These are phyloP conservation scores for Actinidia chinensis DNA, from an alignment of 179 eudicot species.

Conservation along the genomic window DNA sequence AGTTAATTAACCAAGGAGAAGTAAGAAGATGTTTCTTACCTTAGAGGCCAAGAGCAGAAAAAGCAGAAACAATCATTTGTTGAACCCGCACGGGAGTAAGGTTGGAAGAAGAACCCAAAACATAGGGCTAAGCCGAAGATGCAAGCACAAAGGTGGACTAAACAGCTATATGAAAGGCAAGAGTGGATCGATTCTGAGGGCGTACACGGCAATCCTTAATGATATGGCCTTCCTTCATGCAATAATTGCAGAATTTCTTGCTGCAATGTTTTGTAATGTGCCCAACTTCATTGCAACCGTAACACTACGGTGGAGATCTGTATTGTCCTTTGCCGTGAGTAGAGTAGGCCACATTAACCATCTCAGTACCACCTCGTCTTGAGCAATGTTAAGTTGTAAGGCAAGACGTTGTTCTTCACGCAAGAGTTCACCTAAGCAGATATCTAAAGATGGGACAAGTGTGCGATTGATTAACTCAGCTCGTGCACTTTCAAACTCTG, in stretches of 20 bases:
- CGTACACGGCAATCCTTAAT: background rate
- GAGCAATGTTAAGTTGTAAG: background rate
- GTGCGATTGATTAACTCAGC: background rate
- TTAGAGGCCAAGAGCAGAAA: slow-evolving; percentile 11
- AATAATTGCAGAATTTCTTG: slow-evolving; percentile 14
- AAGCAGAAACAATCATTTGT: slow-evolving; percentile 10
- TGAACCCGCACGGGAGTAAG: slow-evolving; percentile 12
- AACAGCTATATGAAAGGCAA: background rate
- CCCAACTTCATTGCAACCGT: slow-evolving; percentile 7
- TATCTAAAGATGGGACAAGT: slow-evolving; percentile 5
- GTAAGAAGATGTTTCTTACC: slow-evolving; percentile 6
- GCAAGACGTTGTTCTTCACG: slow-evolving; percentile 9
- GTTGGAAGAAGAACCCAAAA: background rate
- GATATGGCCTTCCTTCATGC: slow-evolving; percentile 11
- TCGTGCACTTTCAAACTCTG: slow-evolving; percentile 3
- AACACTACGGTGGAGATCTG: background rate
- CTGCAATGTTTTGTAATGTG: slow-evolving; percentile 12
- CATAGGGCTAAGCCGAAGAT: background rate
- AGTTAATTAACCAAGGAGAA: background rate
- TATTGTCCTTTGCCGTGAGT: slow-evolving; percentile 6
- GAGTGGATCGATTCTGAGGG: background rate
- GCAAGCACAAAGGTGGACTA: background rate
- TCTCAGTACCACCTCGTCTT: background rate
- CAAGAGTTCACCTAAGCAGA: background rate
- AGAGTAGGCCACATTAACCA: slow-evolving; percentile 12